Evolutionary conservation across 2,329 filamentous ascomycete genomes (phyloP).

Genomic region (Arthrobotrys iridis): DNA sequence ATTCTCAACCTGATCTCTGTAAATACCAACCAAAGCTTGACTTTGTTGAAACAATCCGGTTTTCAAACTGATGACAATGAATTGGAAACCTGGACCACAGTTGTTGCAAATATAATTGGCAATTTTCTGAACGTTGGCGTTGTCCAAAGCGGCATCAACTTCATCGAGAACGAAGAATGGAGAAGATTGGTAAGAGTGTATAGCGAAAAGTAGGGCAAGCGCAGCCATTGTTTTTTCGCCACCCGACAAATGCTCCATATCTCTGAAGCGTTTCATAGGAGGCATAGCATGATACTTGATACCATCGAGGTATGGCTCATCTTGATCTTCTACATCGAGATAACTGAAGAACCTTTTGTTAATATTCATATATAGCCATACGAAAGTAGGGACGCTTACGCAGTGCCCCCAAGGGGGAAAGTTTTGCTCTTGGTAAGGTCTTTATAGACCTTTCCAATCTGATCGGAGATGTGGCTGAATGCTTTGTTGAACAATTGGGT

Average conservation of each 20-base stretch:
- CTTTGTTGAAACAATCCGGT: constrained; percentile 95
- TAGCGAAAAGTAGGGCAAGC: constrained; percentile 92
- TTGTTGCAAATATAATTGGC: constrained; percentile 96
- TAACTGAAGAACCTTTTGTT: constrained; percentile 66
- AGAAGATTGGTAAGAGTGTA: constrained; percentile 93
- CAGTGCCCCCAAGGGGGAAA: constrained; percentile 90
- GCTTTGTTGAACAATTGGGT: constrained; percentile 95
- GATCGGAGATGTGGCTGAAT: constrained; percentile 91
- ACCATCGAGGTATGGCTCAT: constrained; percentile 92
- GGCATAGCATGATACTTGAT: constrained; percentile 99
- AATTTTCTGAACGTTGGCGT: constrained; percentile 94
- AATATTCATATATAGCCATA: background rate
- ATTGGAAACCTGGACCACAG: constrained; percentile 96
- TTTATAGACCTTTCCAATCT: constrained; percentile 93
- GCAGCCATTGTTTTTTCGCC: constrained; percentile 99
- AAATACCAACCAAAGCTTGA: constrained; percentile 93
- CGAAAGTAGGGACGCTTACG: constrained; percentile 61
- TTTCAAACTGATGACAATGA: constrained; percentile 97
- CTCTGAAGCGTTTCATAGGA: constrained; percentile 94
- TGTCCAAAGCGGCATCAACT: constrained; percentile 97
- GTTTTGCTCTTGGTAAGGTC: constrained; percentile 88
- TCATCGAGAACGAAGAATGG: constrained; percentile 99
- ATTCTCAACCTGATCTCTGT: constrained; percentile 92
- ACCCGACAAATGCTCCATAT: constrained; percentile 98
- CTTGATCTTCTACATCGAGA: constrained; percentile 94